Conservation (phyloP, 2,329 filamentous ascomycete genomes). For the Fusarium nanum region DNA sequence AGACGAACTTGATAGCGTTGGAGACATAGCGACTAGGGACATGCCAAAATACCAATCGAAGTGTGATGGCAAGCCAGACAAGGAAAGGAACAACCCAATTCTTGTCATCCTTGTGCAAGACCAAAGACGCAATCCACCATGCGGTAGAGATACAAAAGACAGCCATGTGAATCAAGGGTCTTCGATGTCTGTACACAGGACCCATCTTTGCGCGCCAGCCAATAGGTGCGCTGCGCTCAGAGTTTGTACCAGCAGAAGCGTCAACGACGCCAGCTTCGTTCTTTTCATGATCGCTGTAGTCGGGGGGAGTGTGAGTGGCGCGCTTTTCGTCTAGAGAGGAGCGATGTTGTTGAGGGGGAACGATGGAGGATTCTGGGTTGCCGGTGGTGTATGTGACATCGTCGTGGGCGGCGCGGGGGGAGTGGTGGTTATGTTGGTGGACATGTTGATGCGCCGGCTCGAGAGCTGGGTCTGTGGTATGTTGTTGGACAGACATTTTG, state of each 20-base stretch:
- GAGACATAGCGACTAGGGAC: constrained; percentile 75
- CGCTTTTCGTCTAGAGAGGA: constrained; percentile 18
- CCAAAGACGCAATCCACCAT: constrained; percentile 82
- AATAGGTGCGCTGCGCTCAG: constrained; percentile 2
- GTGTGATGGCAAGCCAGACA: constrained; percentile 78
- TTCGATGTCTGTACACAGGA: constrained; percentile 58
- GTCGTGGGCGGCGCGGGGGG: constrained; percentile 50
- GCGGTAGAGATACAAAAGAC: constrained; percentile 60
- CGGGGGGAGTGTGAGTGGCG: constrained; percentile 49
- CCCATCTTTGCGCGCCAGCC: constrained; percentile 43
- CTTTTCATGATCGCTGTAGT: constrained; percentile 58
- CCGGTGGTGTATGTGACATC: constrained; percentile 62
- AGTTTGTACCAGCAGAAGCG: constrained; percentile 45
- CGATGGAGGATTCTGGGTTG: constrained; percentile 51
- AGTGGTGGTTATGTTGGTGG: constrained; percentile 59
- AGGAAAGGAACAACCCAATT: constrained; percentile 90
- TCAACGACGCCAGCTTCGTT: constrained; percentile 47
- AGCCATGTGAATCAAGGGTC: constrained; percentile 60
- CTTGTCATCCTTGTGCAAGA: constrained; percentile 76
- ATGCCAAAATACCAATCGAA: constrained; percentile 80
- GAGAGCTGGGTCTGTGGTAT: constrained; percentile 44
- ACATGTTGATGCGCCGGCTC: constrained; percentile 56
- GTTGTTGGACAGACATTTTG: constrained; percentile 39
- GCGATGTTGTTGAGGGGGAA: constrained; percentile 47
- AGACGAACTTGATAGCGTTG: constrained; percentile 73